Evolutionary conservation across 805 yeast species (phyloP).

Genomic region (Metschnikowia orientalis): DNA sequence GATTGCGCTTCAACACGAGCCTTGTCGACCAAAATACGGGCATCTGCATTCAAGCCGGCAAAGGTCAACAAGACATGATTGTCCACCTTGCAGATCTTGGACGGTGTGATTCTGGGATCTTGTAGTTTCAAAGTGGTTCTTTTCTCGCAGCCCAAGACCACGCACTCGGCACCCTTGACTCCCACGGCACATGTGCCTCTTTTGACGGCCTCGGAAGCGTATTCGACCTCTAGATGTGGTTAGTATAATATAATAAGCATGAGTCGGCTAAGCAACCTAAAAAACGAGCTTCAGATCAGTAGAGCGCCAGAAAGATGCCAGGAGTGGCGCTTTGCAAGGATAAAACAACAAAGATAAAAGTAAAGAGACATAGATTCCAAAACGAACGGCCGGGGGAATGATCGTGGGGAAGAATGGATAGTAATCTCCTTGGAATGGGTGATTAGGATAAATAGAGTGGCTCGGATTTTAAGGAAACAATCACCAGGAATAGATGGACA

Average conservation of each 20-base stretch:
- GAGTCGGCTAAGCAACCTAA: too few relatives aligned
- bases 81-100: conserved; percentile 88
- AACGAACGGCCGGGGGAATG: too few relatives aligned
- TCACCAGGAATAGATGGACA: too few relatives aligned
- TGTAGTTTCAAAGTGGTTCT: conserved; percentile 92
- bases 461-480: too few relatives aligned
- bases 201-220: conserved; percentile 95
- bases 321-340: too few relatives aligned
- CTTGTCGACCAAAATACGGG: conserved; percentile 87
- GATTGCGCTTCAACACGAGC: conserved; percentile 97
- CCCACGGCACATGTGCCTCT: conserved; percentile 99
- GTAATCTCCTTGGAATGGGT: too few relatives aligned
- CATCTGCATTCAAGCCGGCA: conserved; percentile 98
- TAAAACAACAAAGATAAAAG: too few relatives aligned
- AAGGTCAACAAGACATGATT: conserved; percentile 87
- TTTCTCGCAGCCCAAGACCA: conserved; percentile 94
- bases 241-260: conserved; percentile 29
- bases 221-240: conserved; percentile 71
- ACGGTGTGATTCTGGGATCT: conserved; percentile 94
- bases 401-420: too few relatives aligned
- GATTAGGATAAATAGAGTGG: too few relatives aligned
- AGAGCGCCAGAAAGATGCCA: too few relatives aligned
- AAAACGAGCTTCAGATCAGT: too few relatives aligned
- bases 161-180: conserved; percentile 82
- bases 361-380: too few relatives aligned